Conservation (phyloP, 441 rosid genomes). For the Melastoma candidum region DNA sequence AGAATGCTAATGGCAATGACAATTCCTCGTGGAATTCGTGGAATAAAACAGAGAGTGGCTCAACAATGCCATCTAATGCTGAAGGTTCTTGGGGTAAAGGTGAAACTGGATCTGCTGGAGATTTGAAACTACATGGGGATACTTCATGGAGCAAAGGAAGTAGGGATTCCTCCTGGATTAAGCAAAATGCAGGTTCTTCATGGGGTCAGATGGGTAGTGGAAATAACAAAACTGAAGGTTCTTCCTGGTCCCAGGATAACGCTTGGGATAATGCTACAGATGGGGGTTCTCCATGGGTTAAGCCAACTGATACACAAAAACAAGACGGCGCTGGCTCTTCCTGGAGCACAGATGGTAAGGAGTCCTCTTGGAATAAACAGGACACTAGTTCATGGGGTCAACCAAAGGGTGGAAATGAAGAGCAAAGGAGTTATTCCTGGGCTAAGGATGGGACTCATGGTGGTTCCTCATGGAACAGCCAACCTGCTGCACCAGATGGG, state of each 20-base stretch:
- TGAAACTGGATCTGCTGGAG: conserved; percentile 2
- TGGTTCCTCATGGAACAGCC: no score
- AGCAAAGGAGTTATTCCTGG: background rate
- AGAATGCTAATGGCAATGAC: conserved; percentile 10
- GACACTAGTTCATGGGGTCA: conserved; percentile 10
- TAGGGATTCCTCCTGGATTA: conserved; percentile 8
- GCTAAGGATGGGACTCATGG: no score
- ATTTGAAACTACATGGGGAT: background rate
- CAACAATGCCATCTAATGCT: conserved; percentile 3
- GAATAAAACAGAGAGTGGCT: conserved; percentile 3
- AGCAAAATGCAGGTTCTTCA: conserved; percentile 10
- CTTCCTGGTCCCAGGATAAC: background rate
- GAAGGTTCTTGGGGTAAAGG: conserved; percentile 10
- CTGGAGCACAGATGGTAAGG: background rate
- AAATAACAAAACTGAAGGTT: background rate
- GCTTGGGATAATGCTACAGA: no score
- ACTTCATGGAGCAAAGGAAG: background rate
- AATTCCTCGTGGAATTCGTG: conserved; percentile 13
- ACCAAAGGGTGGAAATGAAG: conserved; percentile 1
- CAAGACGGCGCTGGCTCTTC: background rate
- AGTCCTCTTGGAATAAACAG: conserved; percentile 13
- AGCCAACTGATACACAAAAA: no score
- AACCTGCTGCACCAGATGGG: no score
- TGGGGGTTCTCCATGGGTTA: no score
- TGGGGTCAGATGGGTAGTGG: conserved; percentile 4